Evolutionary conservation across 2,329 filamentous ascomycete genomes (phyloP), one percentile per base, ranked within the genome.

Genomic region (Calonectria leucothoes): DNA sequence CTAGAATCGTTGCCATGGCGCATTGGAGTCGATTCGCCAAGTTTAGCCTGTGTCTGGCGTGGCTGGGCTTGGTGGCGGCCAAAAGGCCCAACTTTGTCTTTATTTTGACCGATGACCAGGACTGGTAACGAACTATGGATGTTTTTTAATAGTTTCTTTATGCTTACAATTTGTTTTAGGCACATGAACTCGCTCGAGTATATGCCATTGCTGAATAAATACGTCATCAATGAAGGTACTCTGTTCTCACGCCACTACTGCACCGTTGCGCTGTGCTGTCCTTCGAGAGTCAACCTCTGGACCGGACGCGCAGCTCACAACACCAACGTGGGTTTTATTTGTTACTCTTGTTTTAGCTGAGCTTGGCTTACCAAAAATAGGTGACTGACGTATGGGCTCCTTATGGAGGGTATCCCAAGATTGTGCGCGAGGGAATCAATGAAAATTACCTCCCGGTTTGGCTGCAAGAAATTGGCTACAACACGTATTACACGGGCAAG

Each of bases 401-500:
- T 8, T 89, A 89, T 72, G 88, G 86, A 91, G 71, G 74, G 4
- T 75, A 74, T 33, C 71, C 74, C 3, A 93, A 94, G 76, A 92
- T 94, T 70, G 84, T 94, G 20, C 83, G 84, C 10, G 86, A 92
- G 69, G 92, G 92, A 1, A 87, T 90, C 76, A 93, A 94, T 71
- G 88, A 92, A 2, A 92, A 73, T n/a, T 73, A 70, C 75, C 86
- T 94, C 0, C 92, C 93, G 0, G 81, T 94, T 0, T 94, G 93
- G 92, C 84, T 94, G 37, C 92, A 94, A 78, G 81, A 88, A 2
- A 89, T 89, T 0, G 92, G 92, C 2, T 94, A 94, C 81, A 90
- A 91, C 77, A 94, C 92, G 0, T 94, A 93, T 80, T 94, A 94
- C 78, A 90, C 89, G 0, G 93, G 92, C n/a, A 95, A 95, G 79